phyloP scores from a whole-genome alignment of 2,329 filamentous ascomycete species.

The Alternaria triticimaculans region DNA sequence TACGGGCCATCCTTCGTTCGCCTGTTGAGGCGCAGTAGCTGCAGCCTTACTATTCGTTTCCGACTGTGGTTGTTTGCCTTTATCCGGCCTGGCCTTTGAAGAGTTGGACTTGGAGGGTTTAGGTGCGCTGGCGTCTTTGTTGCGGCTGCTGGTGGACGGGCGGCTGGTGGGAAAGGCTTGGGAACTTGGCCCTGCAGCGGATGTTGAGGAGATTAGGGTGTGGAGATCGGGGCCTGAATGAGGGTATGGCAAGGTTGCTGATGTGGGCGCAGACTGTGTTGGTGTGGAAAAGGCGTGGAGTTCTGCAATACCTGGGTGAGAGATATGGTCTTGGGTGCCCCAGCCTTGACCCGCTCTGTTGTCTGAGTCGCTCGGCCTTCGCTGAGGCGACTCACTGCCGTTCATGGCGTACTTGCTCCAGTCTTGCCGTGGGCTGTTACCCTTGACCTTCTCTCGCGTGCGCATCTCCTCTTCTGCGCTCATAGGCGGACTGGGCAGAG shows the following conservation, averaged over 20 bases:
- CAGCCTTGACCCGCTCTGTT: conserved; percentile 15
- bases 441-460: conserved; percentile 21
- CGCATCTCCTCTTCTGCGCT: conserved; percentile 23
- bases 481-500: conserved; percentile 36
- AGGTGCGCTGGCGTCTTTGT: not conserved
- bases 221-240: conserved; percentile 12
- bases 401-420: conserved; percentile 11
- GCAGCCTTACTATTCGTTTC: conserved; percentile 24
- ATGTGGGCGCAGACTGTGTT: conserved; percentile 30
- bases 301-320: conserved; percentile 28
- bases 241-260: conserved; percentile 17
- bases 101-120: conserved; percentile 5
- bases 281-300: conserved; percentile 19
- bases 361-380: conserved; percentile 18
- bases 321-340: conserved; percentile 2
- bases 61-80: conserved; percentile 4
- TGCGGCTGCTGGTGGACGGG: conserved; percentile 3
- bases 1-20: conserved; percentile 48
- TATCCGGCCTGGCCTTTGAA: not conserved
- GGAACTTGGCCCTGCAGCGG: not conserved
- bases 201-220: not conserved
- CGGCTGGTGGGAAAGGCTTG: conserved; percentile 9
- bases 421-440: conserved; percentile 12
- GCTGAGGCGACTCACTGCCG: conserved; percentile 1
- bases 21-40: conserved; percentile 4